A percentile compares a stretch with the other conserved stretches of the same genome.
phyloP scores from a whole-genome alignment of 805 yeast species.

The Candida quercuum region DNA sequence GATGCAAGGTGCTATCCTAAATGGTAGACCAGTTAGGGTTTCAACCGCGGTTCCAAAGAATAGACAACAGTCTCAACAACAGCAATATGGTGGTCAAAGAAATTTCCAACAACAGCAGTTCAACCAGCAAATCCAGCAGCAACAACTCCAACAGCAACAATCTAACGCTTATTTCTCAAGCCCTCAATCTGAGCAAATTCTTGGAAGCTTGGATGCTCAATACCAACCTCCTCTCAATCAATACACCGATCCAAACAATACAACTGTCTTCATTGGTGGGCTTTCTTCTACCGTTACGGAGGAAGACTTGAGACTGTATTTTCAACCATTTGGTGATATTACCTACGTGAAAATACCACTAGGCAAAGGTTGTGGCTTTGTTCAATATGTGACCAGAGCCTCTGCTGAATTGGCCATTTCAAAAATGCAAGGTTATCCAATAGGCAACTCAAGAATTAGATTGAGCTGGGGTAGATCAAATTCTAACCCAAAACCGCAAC shows the following conservation, averaged over 20 bases:
- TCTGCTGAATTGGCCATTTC: conserved; percentile 83
- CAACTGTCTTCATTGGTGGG: conserved; percentile 70
- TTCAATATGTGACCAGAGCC: conserved; percentile 69
- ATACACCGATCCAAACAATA: conserved; percentile 75
- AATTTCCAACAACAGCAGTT: conserved; percentile 9
- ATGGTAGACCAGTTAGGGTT: conserved; percentile 73
- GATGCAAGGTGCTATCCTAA: conserved; percentile 74
- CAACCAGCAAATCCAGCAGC: conserved; percentile 7
- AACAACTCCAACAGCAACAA: conserved; percentile 3
- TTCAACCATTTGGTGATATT: conserved; percentile 67
- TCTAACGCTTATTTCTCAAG: conserved; percentile 18
- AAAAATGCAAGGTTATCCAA: conserved; percentile 86
- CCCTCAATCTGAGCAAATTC: conserved; percentile 16
- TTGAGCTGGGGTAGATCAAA: conserved; percentile 82
- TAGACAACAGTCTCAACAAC: conserved; percentile 25
- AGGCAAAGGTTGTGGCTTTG: conserved; percentile 78
- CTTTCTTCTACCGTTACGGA: conserved; percentile 53
- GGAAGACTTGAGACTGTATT: conserved; percentile 53
- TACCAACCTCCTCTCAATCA: conserved; percentile 52
- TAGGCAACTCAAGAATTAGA: conserved; percentile 77
- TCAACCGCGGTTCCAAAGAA: conserved; percentile 59
- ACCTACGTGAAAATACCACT: conserved; percentile 76
- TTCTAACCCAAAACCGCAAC: conserved; percentile 15
- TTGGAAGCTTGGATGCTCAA: conserved; percentile 29
- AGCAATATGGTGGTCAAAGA: conserved; percentile 9